Conservation (phyloP, 805 yeast genomes). For the Spathaspora sp. region DNA sequence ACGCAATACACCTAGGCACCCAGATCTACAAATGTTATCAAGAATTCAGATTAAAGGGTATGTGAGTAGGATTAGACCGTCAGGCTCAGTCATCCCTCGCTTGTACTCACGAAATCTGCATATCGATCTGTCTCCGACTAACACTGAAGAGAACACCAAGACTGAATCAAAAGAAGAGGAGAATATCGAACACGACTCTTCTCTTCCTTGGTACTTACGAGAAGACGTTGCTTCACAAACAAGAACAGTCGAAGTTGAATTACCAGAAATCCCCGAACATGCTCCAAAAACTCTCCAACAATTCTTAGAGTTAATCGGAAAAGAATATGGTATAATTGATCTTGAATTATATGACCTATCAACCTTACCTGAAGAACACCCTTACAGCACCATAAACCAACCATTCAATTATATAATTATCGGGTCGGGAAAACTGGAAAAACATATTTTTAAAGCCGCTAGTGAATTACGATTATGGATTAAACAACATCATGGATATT, state of each 20-base stretch:
- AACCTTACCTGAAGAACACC: conserved; percentile 27
- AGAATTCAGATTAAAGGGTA: background rate
- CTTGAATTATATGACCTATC: conserved; percentile 64
- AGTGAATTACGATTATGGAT: conserved; percentile 52
- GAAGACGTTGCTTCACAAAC: conserved; percentile 34
- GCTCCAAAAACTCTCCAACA: conserved; percentile 52
- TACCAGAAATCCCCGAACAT: conserved; percentile 58
- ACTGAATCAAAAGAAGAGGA: background rate
- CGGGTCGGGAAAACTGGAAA: conserved; percentile 71
- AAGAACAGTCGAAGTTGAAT: conserved; percentile 16
- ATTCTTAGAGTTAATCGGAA: conserved; percentile 45
- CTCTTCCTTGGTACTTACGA: conserved; percentile 61
- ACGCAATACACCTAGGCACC: background rate
- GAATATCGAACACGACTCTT: background rate
- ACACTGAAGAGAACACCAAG: background rate
- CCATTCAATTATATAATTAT: conserved; percentile 43
- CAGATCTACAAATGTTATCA: background rate
- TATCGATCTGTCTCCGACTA: background rate
- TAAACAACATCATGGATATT: conserved; percentile 40
- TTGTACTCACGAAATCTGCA: background rate
- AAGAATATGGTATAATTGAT: conserved; percentile 64
- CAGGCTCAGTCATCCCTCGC: background rate
- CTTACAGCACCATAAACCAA: conserved; percentile 22
- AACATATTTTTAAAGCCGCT: conserved; percentile 72
- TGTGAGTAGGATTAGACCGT: background rate